These are phyloP conservation scores for Fusarium sp. DNA, from an alignment of 2,329 filamentous ascomycete species.

Conservation along the genomic window DNA sequence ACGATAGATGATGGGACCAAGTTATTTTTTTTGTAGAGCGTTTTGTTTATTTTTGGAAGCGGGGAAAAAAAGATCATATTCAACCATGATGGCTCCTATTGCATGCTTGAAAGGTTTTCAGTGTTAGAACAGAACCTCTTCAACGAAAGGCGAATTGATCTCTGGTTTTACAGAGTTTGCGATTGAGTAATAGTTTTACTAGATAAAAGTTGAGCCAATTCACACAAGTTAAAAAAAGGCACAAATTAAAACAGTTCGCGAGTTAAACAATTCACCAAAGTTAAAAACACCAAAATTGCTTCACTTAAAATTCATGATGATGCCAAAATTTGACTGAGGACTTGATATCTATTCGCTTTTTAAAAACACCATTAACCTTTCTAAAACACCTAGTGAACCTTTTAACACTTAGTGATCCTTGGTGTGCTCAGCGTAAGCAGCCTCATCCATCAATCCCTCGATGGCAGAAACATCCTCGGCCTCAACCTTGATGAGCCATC, in stretches of 20 bases:
- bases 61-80: slow-evolving; percentile 37
- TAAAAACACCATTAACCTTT: slow-evolving; percentile 27
- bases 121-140: slow-evolving; percentile 29
- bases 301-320: not conserved
- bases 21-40: not conserved
- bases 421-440: slow-evolving; percentile 66
- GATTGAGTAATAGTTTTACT: slow-evolving; percentile 17
- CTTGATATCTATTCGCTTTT: slow-evolving; percentile 36
- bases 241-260: not conserved
- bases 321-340: not conserved
- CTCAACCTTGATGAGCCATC: slow-evolving; percentile 87
- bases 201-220: not conserved
- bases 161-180: slow-evolving; percentile 29
- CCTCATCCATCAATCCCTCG: slow-evolving; percentile 77
- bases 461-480: slow-evolving; percentile 67
- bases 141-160: slow-evolving; percentile 38
- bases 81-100: slow-evolving; percentile 37
- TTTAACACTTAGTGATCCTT: slow-evolving; percentile 24
- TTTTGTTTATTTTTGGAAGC: slow-evolving; percentile 20
- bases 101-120: slow-evolving; percentile 32
- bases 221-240: slow-evolving; percentile 16
- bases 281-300: not conserved
- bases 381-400: not conserved
- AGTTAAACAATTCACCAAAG: slow-evolving; percentile 9
- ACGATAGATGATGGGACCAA: slow-evolving; percentile 9